These are phyloP conservation scores for Exophiala aquamarina DNA, from an alignment of 2,329 filamentous ascomycete genomes.

Conservation along the genomic window DNA sequence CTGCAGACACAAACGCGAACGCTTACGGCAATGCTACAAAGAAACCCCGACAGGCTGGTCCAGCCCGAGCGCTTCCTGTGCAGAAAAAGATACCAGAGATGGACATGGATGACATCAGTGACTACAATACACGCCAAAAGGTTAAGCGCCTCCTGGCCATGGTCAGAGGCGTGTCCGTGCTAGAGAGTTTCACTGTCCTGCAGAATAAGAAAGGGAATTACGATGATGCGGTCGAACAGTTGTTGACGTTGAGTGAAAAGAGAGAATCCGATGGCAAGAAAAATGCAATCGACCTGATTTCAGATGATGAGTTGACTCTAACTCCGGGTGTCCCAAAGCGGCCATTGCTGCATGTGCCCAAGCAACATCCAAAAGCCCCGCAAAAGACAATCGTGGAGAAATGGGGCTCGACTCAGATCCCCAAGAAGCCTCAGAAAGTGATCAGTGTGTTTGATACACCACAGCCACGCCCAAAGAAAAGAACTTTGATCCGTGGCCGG, in stretches of 20 bases:
- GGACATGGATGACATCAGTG: slow-evolving; percentile 50
- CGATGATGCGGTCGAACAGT: slow-evolving; percentile 53
- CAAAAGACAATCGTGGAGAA: slow-evolving; percentile 59
- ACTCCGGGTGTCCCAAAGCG: slow-evolving; percentile 33
- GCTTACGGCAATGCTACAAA: slow-evolving; percentile 39
- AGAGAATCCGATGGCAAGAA: slow-evolving; percentile 19
- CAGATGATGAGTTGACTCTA: slow-evolving; percentile 44
- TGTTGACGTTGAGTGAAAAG: slow-evolving; percentile 43
- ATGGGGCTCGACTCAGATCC: slow-evolving; percentile 51
- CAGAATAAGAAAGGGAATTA: slow-evolving; percentile 51
- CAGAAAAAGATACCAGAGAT: slow-evolving; percentile 32
- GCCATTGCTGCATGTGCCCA: slow-evolving; percentile 25
- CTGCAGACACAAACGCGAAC: slow-evolving; percentile 46
- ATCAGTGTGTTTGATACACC: slow-evolving; percentile 28
- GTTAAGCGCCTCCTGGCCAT: slow-evolving; percentile 54
- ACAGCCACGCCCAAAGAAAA: slow-evolving; percentile 33
- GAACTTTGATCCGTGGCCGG: slow-evolving; percentile 51
- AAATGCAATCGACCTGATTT: slow-evolving; percentile 33
- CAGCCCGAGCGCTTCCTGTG: slow-evolving; percentile 44
- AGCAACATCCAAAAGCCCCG: slow-evolving; percentile 54
- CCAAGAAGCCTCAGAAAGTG: slow-evolving; percentile 23
- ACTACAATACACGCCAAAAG: slow-evolving; percentile 50
- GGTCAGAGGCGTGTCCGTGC: slow-evolving; percentile 47
- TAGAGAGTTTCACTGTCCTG: slow-evolving; percentile 52
- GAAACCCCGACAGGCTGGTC: slow-evolving; percentile 41